A percentile compares a stretch with the other conserved stretches of the same genome.
Evolutionary conservation across 2,329 filamentous ascomycete genomes (phyloP).

Genomic region (Rachicladosporium sp.): DNA sequence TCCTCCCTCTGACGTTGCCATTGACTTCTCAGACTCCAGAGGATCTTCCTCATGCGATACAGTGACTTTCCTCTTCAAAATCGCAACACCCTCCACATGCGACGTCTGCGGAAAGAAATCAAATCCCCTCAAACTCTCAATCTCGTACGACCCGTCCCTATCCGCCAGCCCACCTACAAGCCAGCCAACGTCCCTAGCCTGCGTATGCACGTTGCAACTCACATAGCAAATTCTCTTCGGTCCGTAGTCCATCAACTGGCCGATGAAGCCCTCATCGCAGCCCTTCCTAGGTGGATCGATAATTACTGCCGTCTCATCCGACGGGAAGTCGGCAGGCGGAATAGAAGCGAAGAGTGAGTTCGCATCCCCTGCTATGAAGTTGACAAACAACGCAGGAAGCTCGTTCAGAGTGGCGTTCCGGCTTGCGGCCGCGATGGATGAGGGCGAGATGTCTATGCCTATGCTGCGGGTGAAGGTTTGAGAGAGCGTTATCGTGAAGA

Average conservation of each 20-base stretch:
- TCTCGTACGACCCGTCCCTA: constrained; percentile 49
- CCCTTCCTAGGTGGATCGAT: constrained; percentile 95
- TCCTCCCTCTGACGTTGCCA: no score
- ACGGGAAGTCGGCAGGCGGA: constrained; percentile 42
- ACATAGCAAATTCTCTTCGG: constrained; percentile 82
- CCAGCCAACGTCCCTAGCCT: constrained; percentile 83
- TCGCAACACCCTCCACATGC: constrained; percentile 54
- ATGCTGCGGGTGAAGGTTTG: constrained; percentile 66
- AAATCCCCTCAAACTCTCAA: constrained; percentile 85
- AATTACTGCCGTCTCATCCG: constrained; percentile 80
- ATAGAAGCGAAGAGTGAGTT: constrained; percentile 68
- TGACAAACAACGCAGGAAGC: constrained; percentile 53
- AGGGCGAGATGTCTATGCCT: constrained; percentile 77
- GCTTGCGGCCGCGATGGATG: constrained; percentile 66
- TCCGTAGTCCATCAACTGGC: constrained; percentile 65
- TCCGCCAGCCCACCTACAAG: constrained; percentile 57
- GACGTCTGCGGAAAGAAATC: constrained; percentile 91
- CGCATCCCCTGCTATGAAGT: constrained; percentile 84
- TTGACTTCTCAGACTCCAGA: no score
- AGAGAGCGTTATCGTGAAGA: constrained; percentile 91
- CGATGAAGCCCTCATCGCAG: constrained; percentile 73
- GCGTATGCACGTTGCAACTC: constrained; percentile 95
- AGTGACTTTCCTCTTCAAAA: constrained; percentile 34
- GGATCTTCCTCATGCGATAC: no score
- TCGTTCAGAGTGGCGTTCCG: constrained; percentile 68